Evolutionary conservation across 108 stramenopile genomes (phyloP).

Genomic region (Nitzschia inconspicua): DNA sequence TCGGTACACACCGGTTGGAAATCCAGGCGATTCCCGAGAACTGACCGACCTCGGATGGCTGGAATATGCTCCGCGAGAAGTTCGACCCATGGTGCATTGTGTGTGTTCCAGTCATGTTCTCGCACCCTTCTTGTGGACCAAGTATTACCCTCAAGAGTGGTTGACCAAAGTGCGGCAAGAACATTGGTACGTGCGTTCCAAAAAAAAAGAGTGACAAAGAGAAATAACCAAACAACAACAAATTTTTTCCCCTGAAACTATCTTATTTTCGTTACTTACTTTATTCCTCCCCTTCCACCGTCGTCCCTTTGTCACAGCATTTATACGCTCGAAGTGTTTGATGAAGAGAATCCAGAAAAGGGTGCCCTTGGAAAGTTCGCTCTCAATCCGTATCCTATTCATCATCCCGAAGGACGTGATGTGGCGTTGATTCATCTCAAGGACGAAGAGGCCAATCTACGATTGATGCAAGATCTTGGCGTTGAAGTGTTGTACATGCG

Average conservation of each 20-base stretch:
- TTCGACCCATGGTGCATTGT: conserved; percentile 71
- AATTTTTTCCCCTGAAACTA: too few species aligned
- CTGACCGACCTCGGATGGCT: conserved; percentile 73
- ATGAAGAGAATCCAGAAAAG: conserved; percentile 21
- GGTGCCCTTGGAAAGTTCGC: conserved; percentile 64
- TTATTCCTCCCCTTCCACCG: too few species aligned
- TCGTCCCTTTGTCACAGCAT: conserved; percentile 6
- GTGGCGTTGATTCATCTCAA: conserved; percentile 77
- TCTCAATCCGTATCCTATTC: conserved; percentile 76
- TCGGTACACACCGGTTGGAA: conserved; percentile 51
- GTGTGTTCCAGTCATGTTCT: conserved; percentile 78
- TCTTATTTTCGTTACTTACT: too few species aligned
- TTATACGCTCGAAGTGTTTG: conserved; percentile 47
- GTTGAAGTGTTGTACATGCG: conserved; percentile 57
- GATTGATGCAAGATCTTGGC: conserved; percentile 53
- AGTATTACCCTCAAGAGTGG: conserved; percentile 86
- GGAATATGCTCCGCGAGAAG: conserved; percentile 70
- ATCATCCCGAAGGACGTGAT: conserved; percentile 76
- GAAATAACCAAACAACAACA: too few species aligned
- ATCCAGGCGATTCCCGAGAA: conserved; percentile 39
- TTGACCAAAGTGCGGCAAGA: conserved; percentile 55
- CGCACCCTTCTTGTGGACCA: conserved; percentile 77
- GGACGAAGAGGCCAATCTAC: conserved; percentile 59
- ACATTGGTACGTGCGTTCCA: conserved; percentile 69
- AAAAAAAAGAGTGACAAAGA: too few species aligned